Base-by-base conservation (phyloP, 2,329 filamentous ascomycete genomes). In the Fusarium sp. region DNA sequence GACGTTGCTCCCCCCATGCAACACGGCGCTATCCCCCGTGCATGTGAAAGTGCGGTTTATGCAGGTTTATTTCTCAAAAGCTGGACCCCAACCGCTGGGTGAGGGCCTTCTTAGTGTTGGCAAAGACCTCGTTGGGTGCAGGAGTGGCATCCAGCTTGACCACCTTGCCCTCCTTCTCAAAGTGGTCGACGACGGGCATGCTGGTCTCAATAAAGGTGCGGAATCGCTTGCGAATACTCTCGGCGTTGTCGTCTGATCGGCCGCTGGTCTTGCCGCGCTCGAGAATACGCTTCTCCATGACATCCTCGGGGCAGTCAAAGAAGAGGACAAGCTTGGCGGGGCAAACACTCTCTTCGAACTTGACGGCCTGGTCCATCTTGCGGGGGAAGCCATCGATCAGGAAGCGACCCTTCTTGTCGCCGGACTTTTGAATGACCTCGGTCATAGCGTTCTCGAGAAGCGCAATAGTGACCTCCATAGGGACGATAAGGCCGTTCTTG, bases 381-480 rank as follows among this genome's bases (percentile, higher is more conserved):
- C 96, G 89, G 31, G 96, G 96, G 84, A 98, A 99, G 11, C 96
- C 91, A 79, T 89, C 87, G 73, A 90, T 89, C 61, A 90, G 82
- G 84, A 98, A 98, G 75, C 91, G 89, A 58, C 87, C 87, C 79
- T 89, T 90, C 69, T 77, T 76, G 58, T 69, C 74, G 56, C 77
- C 74, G 11, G 83, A 80, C 61, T 84, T 81, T 61, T 84, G 77
- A 57, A 97, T 87, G 11, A 87, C 85, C 8, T 86, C 88, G 61
- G 85, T 86, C 93, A 99, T 98, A 63, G 94, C 93, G 80, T 97
- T 97, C 82, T 97, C 94, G 44, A 99, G 87, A 34, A 99, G 83
- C 75, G 94, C 91, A 64, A 99, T 91, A 5, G 96, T 99, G 55
- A 98, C 93, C 81, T 98, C 95, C 93, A 97, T 97, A n/a, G 96